Percentiles rank a stretch among this genome's conserved stretches.
Conservation (phyloP, 2,329 filamentous ascomycete species). For the Claviceps capensis region DNA sequence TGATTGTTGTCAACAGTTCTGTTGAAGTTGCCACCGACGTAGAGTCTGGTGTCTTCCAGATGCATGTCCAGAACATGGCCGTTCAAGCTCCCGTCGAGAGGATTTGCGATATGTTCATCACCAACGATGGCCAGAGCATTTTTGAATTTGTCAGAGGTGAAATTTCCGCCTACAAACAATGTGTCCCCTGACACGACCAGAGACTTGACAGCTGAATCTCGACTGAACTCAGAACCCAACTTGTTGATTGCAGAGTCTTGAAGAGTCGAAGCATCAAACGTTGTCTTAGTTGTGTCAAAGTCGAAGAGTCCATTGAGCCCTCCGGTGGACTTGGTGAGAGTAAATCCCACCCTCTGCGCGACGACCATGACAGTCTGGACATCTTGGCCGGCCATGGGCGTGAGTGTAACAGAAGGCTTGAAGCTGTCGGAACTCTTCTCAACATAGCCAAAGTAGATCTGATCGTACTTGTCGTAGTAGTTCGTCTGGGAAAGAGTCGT, state of each 20-base stretch:
- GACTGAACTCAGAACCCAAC: slow-evolving; percentile 56
- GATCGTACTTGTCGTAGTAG: slow-evolving; percentile 91
- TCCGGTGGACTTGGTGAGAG: slow-evolving; percentile 56
- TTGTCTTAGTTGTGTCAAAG: slow-evolving; percentile 49
- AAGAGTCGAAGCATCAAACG: slow-evolving; percentile 48
- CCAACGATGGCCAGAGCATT: slow-evolving; percentile 64
- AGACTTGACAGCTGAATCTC: slow-evolving; percentile 54
- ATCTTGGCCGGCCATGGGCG: slow-evolving; percentile 50
- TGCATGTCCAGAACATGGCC: slow-evolving; percentile 61
- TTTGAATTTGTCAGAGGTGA: slow-evolving; percentile 50
- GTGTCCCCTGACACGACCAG: slow-evolving; percentile 50
- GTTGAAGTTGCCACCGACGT: slow-evolving; percentile 75
- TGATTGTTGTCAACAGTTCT: slow-evolving; percentile 48
- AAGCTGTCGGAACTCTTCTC: slow-evolving; percentile 63
- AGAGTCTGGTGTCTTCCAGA: slow-evolving; percentile 52
- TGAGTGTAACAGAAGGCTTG: slow-evolving; percentile 66
- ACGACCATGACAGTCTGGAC: slow-evolving; percentile 59
- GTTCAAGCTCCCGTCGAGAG: slow-evolving; percentile 63
- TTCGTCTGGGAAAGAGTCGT: slow-evolving; percentile 77
- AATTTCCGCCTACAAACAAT: slow-evolving; percentile 73
- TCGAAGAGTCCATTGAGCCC: slow-evolving; percentile 86
- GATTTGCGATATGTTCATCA: slow-evolving; percentile 45
- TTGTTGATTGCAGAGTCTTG: slow-evolving; percentile 61
- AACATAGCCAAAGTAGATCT: slow-evolving; percentile 74
- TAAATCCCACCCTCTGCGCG: slow-evolving; percentile 78